Evolutionary conservation across 2,329 filamentous ascomycete genomes (phyloP).

Genomic region (Fusarium chaquense): DNA sequence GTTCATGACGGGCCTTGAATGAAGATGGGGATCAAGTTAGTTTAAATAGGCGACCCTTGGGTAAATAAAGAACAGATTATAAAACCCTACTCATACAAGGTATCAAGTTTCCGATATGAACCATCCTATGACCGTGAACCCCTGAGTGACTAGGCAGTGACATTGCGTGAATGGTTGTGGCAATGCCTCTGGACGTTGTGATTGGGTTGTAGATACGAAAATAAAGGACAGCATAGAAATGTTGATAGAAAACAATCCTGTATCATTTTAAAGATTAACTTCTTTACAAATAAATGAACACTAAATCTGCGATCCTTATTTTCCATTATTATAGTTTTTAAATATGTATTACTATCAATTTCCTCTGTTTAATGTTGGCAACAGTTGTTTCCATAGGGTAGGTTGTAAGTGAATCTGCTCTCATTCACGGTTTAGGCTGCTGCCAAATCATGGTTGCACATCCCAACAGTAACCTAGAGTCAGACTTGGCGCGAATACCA

Average conservation of each 20-base stretch:
- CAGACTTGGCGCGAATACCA: background rate
- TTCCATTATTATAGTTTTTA: background rate
- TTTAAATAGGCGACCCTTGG: background rate
- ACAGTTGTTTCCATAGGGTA: conserved; percentile 8
- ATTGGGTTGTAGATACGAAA: conserved; percentile 3
- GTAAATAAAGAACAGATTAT: background rate
- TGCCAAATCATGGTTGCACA: conserved; percentile 6
- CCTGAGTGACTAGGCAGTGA: conserved; percentile 14
- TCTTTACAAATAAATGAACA: background rate
- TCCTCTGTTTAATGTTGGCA: background rate
- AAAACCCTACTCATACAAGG: background rate
- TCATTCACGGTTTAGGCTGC: conserved; percentile 12
- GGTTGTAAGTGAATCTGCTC: background rate
- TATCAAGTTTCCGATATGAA: background rate
- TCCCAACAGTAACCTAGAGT: background rate
- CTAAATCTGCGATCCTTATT: too few relatives aligned
- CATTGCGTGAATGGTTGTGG: conserved; percentile 16
- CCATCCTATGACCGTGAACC: background rate
- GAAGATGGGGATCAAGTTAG: background rate
- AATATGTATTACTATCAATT: background rate
- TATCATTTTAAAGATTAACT: background rate
- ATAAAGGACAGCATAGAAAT: background rate
- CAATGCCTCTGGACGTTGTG: conserved; percentile 10
- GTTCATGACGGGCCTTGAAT: background rate
- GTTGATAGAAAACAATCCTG: background rate